A percentile compares a stretch with the other conserved stretches of the same genome.
Conservation (phyloP, 2,329 filamentous ascomycete species). For the Gaeumannomyces tritici region DNA sequence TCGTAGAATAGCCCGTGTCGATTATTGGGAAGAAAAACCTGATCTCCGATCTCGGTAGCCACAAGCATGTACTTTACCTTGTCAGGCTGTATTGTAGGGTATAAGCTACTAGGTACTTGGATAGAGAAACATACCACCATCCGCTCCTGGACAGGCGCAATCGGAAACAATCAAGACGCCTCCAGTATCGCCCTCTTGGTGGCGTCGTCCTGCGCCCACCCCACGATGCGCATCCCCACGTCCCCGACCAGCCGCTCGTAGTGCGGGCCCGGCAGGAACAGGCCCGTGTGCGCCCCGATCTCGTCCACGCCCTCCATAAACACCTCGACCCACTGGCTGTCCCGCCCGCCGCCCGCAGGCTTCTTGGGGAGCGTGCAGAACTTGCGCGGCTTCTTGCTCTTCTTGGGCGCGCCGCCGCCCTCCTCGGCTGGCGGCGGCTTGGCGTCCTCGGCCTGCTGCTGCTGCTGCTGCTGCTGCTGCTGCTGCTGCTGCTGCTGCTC, state of each 20-base stretch:
- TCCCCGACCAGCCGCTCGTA: constrained; percentile 73
- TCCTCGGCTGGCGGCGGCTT: not conserved
- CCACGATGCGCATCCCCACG: constrained; percentile 54
- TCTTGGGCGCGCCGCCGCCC: constrained; percentile 1
- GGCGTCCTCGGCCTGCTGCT: not conserved
- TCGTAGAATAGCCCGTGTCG: no score
- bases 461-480: not conserved
- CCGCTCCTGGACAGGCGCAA: no score
- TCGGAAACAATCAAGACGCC: constrained; percentile 2
- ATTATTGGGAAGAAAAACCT: no score
- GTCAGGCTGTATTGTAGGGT: no score
- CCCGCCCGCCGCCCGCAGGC: constrained; percentile 41
- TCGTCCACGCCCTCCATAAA: constrained; percentile 80
- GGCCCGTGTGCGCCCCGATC: constrained; percentile 72
- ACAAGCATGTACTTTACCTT: no score
- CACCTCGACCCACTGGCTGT: constrained; percentile 68
- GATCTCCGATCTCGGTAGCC: no score
- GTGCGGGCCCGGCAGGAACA: constrained; percentile 66
- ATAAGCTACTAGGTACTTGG: no score
- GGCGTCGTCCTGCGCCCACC: constrained; percentile 59
- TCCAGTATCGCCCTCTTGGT: constrained; percentile 29
- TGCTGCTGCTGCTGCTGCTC: no score
- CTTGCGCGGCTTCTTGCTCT: constrained; percentile 36
- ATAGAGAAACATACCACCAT: not conserved
- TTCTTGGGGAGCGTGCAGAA: constrained; percentile 66